Evolutionary conservation across 2,329 filamentous ascomycete genomes (phyloP), one percentile per base, ranked within the genome.

Genomic region (Colletotrichum kahawae): DNA sequence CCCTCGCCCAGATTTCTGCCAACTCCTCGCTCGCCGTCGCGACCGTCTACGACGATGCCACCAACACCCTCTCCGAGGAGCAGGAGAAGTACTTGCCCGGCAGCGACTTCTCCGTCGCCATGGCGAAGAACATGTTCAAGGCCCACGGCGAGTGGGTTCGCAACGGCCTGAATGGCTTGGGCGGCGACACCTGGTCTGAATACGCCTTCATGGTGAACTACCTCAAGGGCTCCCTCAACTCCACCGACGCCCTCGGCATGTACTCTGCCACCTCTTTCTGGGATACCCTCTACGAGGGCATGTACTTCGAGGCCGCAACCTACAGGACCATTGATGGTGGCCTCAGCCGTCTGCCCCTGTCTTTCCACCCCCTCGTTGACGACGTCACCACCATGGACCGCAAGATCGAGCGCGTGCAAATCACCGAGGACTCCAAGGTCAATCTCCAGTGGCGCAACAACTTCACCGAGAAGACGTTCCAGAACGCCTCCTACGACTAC

Each of bases 311-410:
- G 2, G 91, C 92, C 0, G 89, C 89, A 0, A 85, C 86, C 5
- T 93, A 90, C 90, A 86, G 85, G n/a, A 94, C 92, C 5, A 93
- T 94, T 76, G 90, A 94, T 79, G 86, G 87, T 65, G 87, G 85
- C 79, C 78, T 88, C 38, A 90, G 88, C 75, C 88, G 89, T 0
- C 87, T 95, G 0, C 92, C 93, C 0, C 81, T 85, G 0, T 89
- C 93, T 0, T 94, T 95, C 82, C 86, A 87, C 13, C 92, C 93
- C 0, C 87, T 91, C 24, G 89, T 94, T 3, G 84, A 88, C 70
- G 87, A 90, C 48, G 86, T 88, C 54, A 90, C 90, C 0, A 89
- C 88, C 2, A 88, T 93, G 77, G 86, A 88, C 71, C 88, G 88
- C 63, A 89, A 88, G 67, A 86, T 95, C 51, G 87, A 91, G 77